Percentiles rank a stretch among this genome's conserved stretches.
phyloP scores from a whole-genome alignment of 2,329 filamentous ascomycete genomes.

The Pseudonectria buxi region DNA sequence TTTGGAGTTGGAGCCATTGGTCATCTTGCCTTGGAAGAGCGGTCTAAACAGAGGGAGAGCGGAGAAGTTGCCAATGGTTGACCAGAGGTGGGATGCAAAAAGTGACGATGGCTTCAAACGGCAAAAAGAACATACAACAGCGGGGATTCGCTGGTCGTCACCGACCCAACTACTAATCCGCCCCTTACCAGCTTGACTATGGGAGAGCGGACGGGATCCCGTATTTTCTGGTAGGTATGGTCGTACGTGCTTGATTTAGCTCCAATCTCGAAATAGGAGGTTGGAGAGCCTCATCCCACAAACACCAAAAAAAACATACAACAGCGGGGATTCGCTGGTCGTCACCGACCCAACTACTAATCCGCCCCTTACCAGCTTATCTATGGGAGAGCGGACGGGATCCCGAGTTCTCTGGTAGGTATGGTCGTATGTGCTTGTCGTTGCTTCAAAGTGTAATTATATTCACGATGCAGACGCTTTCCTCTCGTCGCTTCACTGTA shows the following conservation, averaged over 20 bases:
- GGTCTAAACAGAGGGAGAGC: slow-evolving; percentile 62
- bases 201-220: too few species aligned
- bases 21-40: slow-evolving; percentile 67
- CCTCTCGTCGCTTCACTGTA: too few species aligned
- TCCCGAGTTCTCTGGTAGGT: slow-evolving; percentile 1
- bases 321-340: slow-evolving; percentile 1
- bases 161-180: too few species aligned
- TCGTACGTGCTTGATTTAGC: too few species aligned
- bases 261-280: too few species aligned
- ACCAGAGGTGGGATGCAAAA: slow-evolving; percentile 35
- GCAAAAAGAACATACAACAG: slow-evolving; percentile 29
- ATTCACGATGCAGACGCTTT: too few species aligned
- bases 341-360: slow-evolving; percentile 3
- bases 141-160: too few species aligned
- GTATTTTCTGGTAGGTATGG: too few species aligned
- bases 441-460: too few species aligned
- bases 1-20: slow-evolving; percentile 70
- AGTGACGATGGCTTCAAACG: not conserved
- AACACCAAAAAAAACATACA: not conserved
- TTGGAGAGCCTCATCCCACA: too few species aligned
- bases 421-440: not conserved
- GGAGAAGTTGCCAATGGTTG: slow-evolving; percentile 58
- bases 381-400: slow-evolving; percentile 1
- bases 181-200: too few species aligned
- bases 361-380: slow-evolving; percentile 1